Base-by-base conservation (phyloP, 2,329 filamentous ascomycete genomes). In the Paramyrothecium sp. region DNA sequence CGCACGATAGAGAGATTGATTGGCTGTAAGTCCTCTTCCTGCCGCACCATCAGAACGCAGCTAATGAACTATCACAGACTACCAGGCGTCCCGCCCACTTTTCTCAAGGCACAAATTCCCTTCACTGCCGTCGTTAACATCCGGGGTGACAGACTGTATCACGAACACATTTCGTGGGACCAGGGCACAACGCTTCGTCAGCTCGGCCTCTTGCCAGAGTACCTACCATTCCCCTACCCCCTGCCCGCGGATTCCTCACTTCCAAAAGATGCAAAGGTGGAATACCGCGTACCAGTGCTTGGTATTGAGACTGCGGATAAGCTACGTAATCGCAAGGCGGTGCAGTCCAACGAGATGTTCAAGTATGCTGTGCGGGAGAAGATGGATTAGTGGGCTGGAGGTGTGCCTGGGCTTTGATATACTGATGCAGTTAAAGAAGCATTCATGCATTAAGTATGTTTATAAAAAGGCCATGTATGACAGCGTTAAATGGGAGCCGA, bases 101-200 rank as follows among this genome's bases (percentile, higher is more conserved):
- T 77, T 34, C 76, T 75, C 53, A 73, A 75, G 3, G 77, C 87
- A 12, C 76, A 83, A 44, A 76, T 90, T 12, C 82, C 86, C 0
- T 80, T 89, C 51, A 87, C 85, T 0, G 81, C 81, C 2, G 77
- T 90, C 2, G 85, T 89, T 0, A 85, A 85, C 33, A 77, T 90
- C 53, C 78, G 86, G 0, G 87, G 86, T 0, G 86, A 88, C 54
- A 77, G 83, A 2, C 69, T 90, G 1, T 87, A 83, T 58, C 84
- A 89, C 56, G 87, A 90, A 64, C 86, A 89, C 60, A 86, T 90
- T 13, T 78, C 81, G 11, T 90, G 87, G 87, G 87, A 90, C 56
- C 86, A 89, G 65, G 84, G 79, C 0, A 88, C 83, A 0, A 83
- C 84, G 10, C 70, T 90, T n/a, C 72, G 80, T 4, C 86, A 88